Percentiles rank a stretch among this genome's conserved stretches.
Conservation (phyloP, 202 grass and related monocot genomes). For the Hordeum pubiflorum region DNA sequence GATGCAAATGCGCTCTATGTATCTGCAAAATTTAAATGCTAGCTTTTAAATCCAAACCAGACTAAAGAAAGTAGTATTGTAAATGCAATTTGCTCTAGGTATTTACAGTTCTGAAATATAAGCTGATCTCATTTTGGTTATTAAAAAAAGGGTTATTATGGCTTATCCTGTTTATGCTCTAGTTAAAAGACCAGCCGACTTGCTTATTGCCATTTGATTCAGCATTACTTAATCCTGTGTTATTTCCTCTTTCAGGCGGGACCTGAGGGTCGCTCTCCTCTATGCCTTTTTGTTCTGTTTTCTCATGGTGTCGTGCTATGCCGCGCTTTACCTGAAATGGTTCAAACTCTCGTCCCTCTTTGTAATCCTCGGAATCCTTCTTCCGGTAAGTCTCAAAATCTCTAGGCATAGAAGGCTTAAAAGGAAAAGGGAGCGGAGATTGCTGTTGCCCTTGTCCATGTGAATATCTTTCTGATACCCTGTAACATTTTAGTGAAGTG, state of each 20-base stretch:
- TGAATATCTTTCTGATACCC: slow-evolving; percentile 55
- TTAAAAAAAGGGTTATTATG: neutral
- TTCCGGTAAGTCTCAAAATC: slow-evolving; percentile 65
- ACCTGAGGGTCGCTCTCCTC: slow-evolving; percentile 63
- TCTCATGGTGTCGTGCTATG: slow-evolving; percentile 67
- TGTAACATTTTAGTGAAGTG: slow-evolving; percentile 51
- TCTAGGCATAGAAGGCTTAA: slow-evolving; percentile 82
- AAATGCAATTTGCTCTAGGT: slow-evolving; percentile 8
- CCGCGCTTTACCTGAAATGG: slow-evolving; percentile 49
- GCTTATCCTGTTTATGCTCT: slow-evolving; percentile 4
- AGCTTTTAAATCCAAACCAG: neutral
- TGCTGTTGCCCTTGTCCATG: slow-evolving; percentile 85
- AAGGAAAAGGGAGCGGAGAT: slow-evolving; percentile 85
- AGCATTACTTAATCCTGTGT: neutral
- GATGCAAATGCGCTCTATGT: neutral
- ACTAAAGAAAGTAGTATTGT: neutral
- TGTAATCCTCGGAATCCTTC: slow-evolving; percentile 64
- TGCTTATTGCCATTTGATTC: slow-evolving; percentile 7
- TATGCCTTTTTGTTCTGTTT: slow-evolving; percentile 61
- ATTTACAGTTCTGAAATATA: slow-evolving; percentile 1
- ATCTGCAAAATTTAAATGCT: neutral
- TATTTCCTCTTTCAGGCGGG: slow-evolving; percentile 50
- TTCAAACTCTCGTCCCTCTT: slow-evolving; percentile 56
- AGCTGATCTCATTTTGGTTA: slow-evolving; percentile 10
- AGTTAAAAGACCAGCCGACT: neutral